A percentile compares a stretch with the other conserved stretches of the same genome.
Evolutionary conservation across 2,329 filamentous ascomycete genomes (phyloP).

Genomic region (Chrysosporium queenslandicum): DNA sequence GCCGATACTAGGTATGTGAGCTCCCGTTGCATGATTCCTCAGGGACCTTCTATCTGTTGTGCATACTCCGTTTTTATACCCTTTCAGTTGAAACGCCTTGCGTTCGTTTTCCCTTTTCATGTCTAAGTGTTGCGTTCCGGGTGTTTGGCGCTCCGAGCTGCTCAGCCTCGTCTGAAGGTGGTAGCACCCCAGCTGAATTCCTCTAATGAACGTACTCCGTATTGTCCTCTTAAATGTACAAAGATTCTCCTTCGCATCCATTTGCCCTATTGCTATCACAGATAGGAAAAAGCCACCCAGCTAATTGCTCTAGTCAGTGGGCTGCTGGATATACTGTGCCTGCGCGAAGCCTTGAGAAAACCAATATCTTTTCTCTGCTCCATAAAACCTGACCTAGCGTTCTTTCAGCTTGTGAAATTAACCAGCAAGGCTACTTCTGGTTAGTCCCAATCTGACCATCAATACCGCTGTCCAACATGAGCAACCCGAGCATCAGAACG

Average conservation of each 20-base stretch:
- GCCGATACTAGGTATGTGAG: too few relatives aligned
- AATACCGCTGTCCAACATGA: constrained; percentile 16
- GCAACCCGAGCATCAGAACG: constrained; percentile 19
- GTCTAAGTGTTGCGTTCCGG: background rate
- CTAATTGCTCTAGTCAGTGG: too few relatives aligned
- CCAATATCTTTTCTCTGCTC: too few relatives aligned
- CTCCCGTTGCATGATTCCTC: too few relatives aligned
- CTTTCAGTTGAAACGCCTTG: background rate
- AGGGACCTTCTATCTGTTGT: background rate
- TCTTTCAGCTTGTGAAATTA: background rate
- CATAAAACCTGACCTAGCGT: background rate
- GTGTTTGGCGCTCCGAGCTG: background rate
- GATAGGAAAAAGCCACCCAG: too few relatives aligned
- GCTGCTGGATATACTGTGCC: too few relatives aligned
- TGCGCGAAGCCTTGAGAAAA: too few relatives aligned
- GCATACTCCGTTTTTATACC: background rate
- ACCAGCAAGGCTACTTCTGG: background rate
- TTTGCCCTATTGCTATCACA: too few relatives aligned
- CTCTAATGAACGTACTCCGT: too few relatives aligned
- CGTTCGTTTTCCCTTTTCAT: background rate
- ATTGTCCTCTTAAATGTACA: too few relatives aligned
- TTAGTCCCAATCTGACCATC: background rate
- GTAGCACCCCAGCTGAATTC: background rate
- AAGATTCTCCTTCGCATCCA: too few relatives aligned
- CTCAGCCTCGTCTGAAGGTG: background rate